phyloP scores from a whole-genome alignment of 1,139 yeast species.

The Kodamaea ohmeri region DNA sequence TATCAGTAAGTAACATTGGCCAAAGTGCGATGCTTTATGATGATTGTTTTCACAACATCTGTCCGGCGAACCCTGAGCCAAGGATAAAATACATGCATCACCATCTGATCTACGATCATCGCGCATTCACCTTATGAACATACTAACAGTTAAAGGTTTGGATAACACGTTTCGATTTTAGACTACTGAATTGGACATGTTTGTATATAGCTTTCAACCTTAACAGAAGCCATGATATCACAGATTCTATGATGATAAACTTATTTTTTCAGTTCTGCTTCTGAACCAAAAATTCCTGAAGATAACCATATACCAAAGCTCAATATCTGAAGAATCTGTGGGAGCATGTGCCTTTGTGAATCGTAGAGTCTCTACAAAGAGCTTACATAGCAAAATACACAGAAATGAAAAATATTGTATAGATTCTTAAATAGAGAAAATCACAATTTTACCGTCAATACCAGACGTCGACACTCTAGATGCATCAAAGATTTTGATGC shows the following conservation, averaged over 20 bases:
- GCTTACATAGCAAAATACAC: too few relatives aligned
- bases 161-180: conserved; percentile 6
- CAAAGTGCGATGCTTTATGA: too few relatives aligned
- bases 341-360: not conserved
- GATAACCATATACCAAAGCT: conserved; percentile 54
- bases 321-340: conserved; percentile 21
- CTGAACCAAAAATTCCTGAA: conserved; percentile 70
- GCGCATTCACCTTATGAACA: conserved; percentile 5
- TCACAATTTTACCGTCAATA: conserved; percentile 86
- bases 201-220: conserved; percentile 4
- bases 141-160: conserved; percentile 10
- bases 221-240: not conserved
- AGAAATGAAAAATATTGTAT: not conserved
- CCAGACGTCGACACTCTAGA: conserved; percentile 49
- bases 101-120: conserved; percentile 59
- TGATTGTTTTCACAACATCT: conserved; percentile 43
- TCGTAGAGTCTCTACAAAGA: too few relatives aligned
- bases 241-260: conserved; percentile 53
- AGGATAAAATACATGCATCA: conserved; percentile 84
- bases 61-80: conserved; percentile 68
- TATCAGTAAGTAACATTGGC: conserved; percentile 13
- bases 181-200: conserved; percentile 10
- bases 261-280: conserved; percentile 81
- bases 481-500: conserved; percentile 61
- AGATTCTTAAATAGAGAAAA: conserved; percentile 35